These are phyloP conservation scores for Asclepias syriaca DNA, from an alignment of 257 asterid genomes.

Conservation along the genomic window DNA sequence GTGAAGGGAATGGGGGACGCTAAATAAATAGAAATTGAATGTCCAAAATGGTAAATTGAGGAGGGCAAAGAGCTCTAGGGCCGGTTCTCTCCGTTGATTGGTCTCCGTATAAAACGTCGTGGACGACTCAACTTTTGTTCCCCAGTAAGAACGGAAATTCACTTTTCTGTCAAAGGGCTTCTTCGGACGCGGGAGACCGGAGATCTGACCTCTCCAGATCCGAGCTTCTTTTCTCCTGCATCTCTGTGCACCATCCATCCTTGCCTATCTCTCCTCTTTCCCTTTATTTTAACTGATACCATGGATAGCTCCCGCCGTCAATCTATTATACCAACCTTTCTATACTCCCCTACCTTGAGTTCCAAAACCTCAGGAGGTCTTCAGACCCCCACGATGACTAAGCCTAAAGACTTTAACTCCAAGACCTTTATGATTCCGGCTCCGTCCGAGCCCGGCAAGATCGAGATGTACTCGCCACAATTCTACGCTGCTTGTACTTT, in stretches of 20 bases:
- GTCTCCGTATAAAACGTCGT: background rate
- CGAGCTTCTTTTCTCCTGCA: background rate
- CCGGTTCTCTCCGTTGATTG: background rate
- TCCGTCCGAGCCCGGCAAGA: constrained; percentile 68
- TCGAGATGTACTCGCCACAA: constrained; percentile 77
- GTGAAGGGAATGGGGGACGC: background rate
- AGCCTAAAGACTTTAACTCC: constrained; percentile 12
- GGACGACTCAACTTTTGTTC: background rate
- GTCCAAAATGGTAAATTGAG: constrained; percentile 1
- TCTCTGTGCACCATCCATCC: background rate
- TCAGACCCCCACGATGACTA: constrained; percentile 16
- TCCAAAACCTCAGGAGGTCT: constrained; percentile 33
- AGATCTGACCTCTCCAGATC: background rate
- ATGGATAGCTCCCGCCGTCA: constrained; percentile 49
- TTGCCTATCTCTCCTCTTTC: background rate
- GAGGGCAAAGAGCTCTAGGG: background rate
- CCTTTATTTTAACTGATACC: background rate
- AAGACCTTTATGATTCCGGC: constrained; percentile 52
- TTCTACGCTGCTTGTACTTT: constrained; percentile 77
- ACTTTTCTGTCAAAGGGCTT: background rate
- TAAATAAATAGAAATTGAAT: background rate
- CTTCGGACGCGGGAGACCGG: background rate
- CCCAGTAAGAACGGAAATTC: background rate
- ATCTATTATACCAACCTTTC: constrained; percentile 63
- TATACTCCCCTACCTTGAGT: constrained; percentile 42